Evolutionary conservation across 352 stramenopile genomes (phyloP), one percentile per base, ranked within the genome.

Genomic region (Pythium brachiatum): DNA sequence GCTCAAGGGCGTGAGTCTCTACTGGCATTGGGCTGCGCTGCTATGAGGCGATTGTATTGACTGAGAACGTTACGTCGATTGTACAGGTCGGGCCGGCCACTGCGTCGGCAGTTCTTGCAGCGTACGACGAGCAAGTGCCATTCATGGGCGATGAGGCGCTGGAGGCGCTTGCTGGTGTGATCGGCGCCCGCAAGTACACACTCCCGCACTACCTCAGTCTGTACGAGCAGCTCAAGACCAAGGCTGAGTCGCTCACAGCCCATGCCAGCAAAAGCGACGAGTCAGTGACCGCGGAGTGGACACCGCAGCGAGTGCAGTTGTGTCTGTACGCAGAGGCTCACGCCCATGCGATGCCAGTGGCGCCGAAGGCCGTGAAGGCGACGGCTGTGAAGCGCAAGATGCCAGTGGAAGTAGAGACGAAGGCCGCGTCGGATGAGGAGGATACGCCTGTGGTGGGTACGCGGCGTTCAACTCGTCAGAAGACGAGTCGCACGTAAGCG

Each of bases 81-180:
- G 31, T 44, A 21, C 34, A 94, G 84, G 76, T 94, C 25, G 84
- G 84, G n/a, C 84, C 82, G 1, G 84, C 84, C 12, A 94, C 84
- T 1, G 80, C 81, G 31, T 94, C 82, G 1, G 84, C 82, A 16
- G 72, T 94, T 51, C 62, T 94, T 11, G 77, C 84, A 16, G 82
- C 81, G 6, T 90, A 91, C 61, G 79, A 94, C 51, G 62, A 64
- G 8, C 76, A 68, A 2, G 74, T 87, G 16, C 82, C 84, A 20
- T 92, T 94, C 60, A 94, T 94, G 84, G 79, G 70, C 21, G 84
- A 94, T 53, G 84, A 94, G 68, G 84, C 82, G 16, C 69, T 92
- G 21, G 83, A 94, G 29, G 84, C 84, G 1, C 69, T 92, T 34
- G 79, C 82, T 7, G 62, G 79, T 3, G 65, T 82, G 38, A 94